phyloP scores from a whole-genome alignment of 2,329 filamentous ascomycete genomes.

The Verticillium nubilum region DNA sequence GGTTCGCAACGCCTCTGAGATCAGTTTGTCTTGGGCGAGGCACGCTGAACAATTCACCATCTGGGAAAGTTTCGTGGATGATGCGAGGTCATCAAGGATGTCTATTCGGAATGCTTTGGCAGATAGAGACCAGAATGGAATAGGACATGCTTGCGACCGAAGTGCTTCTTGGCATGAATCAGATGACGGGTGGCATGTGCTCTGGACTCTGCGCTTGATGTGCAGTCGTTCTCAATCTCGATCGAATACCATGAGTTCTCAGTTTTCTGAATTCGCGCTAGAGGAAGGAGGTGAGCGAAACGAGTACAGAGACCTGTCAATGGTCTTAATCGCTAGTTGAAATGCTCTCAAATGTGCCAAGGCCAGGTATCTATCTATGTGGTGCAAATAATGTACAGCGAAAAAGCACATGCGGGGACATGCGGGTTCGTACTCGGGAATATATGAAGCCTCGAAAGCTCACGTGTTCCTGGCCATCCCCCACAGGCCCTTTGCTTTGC shows the following conservation, averaged over 20 bases:
- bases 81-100: neutral
- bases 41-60: neutral
- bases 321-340: too few relatives aligned
- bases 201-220: too few relatives aligned
- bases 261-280: too few relatives aligned
- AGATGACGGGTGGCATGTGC: too few relatives aligned
- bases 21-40: neutral
- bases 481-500: slow-evolving; percentile 33
- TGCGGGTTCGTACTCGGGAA: too few relatives aligned
- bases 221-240: too few relatives aligned
- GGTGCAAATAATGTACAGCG: neutral
- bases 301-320: too few relatives aligned
- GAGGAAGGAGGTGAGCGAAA: too few relatives aligned
- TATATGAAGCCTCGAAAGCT: neutral
- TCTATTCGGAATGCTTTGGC: slow-evolving; percentile 12
- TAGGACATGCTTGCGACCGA: slow-evolving; percentile 4
- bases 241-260: too few relatives aligned
- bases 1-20: slow-evolving; percentile 2
- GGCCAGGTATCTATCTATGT: too few relatives aligned
- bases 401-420: neutral
- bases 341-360: too few relatives aligned
- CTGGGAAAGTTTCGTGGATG: neutral
- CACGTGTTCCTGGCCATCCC: slow-evolving; percentile 38
- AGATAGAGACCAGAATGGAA: slow-evolving; percentile 7
- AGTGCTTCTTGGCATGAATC: too few relatives aligned